A percentile compares a stretch with the other conserved stretches of the same genome.
Conservation (phyloP, 2,329 filamentous ascomycete species). For the Fusarium sp. region DNA sequence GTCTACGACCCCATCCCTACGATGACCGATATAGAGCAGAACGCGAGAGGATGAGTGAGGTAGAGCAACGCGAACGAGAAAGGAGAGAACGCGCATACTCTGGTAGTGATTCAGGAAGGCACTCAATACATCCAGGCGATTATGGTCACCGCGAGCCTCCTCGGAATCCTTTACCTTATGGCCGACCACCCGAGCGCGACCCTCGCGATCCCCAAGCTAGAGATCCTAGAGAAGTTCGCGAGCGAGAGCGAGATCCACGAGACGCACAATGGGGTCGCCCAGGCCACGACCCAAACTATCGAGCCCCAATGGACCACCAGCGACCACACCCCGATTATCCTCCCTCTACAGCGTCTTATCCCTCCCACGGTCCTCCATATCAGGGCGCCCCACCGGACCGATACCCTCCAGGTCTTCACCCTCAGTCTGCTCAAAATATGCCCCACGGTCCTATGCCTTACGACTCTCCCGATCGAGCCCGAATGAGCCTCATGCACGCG, state of each 20-base stretch:
- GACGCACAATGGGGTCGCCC: conserved; percentile 49
- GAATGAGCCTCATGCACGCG: conserved; percentile 51
- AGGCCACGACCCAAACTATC: conserved; percentile 47
- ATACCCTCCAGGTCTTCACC: conserved; percentile 50
- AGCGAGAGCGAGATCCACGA: conserved; percentile 50
- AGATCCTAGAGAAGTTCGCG: conserved; percentile 50
- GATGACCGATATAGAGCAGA: conserved; percentile 64
- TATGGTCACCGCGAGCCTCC: conserved; percentile 56
- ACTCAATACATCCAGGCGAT: conserved; percentile 50
- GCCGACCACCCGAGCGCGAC: conserved; percentile 56
- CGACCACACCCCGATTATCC: conserved; percentile 60
- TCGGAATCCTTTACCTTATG: conserved; percentile 57
- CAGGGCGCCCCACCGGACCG: conserved; percentile 47
- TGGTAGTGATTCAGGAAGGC: conserved; percentile 56
- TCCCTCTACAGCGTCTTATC: conserved; percentile 52
- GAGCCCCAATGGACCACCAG: conserved; percentile 53
- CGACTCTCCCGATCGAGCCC: conserved; percentile 62
- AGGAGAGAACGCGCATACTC: conserved; percentile 60
- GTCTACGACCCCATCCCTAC: conserved; percentile 55
- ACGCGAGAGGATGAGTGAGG: conserved; percentile 57
- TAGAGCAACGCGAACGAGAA: conserved; percentile 55
- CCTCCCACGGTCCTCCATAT: conserved; percentile 46
- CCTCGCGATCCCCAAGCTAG: conserved; percentile 50
- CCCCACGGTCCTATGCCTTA: conserved; percentile 49
- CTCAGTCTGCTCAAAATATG: conserved; percentile 45